Base-by-base conservation (phyloP, 2,329 filamentous ascomycete genomes). In the Anthostomella pinea region DNA sequence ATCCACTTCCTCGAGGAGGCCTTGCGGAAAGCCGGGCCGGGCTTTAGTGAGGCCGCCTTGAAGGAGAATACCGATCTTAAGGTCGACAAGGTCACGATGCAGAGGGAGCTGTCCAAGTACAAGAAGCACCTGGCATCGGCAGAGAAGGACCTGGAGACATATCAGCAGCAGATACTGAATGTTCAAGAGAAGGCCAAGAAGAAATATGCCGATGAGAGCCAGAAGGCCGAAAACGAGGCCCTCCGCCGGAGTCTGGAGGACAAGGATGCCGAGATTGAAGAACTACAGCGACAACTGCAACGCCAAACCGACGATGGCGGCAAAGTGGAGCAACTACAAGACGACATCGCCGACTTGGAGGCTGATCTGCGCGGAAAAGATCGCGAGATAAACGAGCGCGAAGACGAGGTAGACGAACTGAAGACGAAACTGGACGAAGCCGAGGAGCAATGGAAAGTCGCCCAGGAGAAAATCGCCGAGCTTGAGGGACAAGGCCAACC, bases 41-140 rank as follows among this genome's bases (percentile, higher is more conserved):
- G 90, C 37, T 93, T 90, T 68, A 94, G 90, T 54, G 85, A 95
- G 61, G 81, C 81, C 19, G 88, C 91, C 3, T 69, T 98, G 18
- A 88, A 87, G 58, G 93, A 98, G 64, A 98, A 98, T 58, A 94
- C 93, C 4, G 90, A 95, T 49, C 79, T 98, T 36, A 97, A 97
- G 63, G 89, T 95, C 40, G 57, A 93, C 65, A 87, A 87, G 58
- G 79, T 94, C 42, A 91, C 87, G 0, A 85, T 97, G 79, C 83
- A 93, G 58, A 79, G 83, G 42, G 93, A 98, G 53, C 73, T 98
- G 13, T 80, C 85, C 50, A 81, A 82, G 48, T 93, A 91, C 67
- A 87, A 86, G 59, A 97, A 95, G 60, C 83, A 84, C 25, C 71
- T 98, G 8, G 79, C 78, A 14, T 77, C 81, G 15, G 90, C 91